Base-by-base conservation (phyloP, 2,329 filamentous ascomycete species). In the Thielaviopsis populi region DNA sequence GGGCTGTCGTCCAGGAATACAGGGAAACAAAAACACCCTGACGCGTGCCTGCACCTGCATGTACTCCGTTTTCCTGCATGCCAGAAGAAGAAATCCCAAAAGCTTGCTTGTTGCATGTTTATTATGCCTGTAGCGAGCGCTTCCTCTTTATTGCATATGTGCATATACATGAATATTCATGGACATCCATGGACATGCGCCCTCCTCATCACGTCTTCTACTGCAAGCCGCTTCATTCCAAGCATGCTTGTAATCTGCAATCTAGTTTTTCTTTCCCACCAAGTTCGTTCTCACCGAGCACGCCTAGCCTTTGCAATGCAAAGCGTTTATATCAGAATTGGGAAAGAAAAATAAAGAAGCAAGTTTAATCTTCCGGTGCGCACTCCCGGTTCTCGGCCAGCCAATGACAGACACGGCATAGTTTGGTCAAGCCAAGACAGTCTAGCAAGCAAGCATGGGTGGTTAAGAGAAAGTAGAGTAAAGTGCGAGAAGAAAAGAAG, bases 21-120 rank as follows among this genome's bases (percentile, higher is more conserved):
- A n/a, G 2, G n/a, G 3, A 19, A 15, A 43, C 7, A 15, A 46
- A 17, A 19, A 17, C 42, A 46, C 4, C 53, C 37, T 56, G 15
- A 56, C 53, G 53, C 53, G 53, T 56, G 53, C 30, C 53, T 56
- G 53, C 53, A 56, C 53, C 53, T 56, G 53, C 53, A 56, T 56
- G 53, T 10, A 33, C 53, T 56, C 42, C 13, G n/a, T 46, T 46
- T 46, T 46, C 27, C 15, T 37, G 53, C 53, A 56, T 56, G 24
- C 27, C 27, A 33, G 27, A 37, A 56, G 17, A 37, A 33, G 11
- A n/a, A 50, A 50, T n/a, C 19, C 46, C 6, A 54, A 27, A 30
- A 33, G 27, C 50, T 5, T 56, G 8, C 13, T 33, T 56, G 17
- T n/a, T 30, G 24, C 30, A 37, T 19, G 17, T 22, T 33, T 37